These are phyloP conservation scores for Plantago ovata DNA, from an alignment of 257 asterid species.

Conservation along the genomic window DNA sequence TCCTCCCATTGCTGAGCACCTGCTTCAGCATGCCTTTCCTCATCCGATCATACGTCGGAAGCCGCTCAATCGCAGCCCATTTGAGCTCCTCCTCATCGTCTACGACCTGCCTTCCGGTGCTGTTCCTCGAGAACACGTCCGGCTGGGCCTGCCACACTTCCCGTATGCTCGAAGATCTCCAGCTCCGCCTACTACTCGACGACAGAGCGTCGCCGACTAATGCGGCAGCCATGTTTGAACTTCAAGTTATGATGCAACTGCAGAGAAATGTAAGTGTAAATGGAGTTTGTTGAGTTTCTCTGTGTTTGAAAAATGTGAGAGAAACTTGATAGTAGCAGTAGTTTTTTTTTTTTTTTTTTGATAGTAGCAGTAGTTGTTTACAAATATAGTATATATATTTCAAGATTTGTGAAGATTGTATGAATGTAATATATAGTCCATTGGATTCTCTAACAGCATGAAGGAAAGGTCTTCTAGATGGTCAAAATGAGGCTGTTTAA, in stretches of 20 bases:
- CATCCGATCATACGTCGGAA: conserved; percentile 70
- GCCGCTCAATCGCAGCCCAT: conserved; percentile 92
- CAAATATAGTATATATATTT: too few relatives aligned
- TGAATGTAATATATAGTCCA: too few relatives aligned
- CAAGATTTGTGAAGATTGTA: too few relatives aligned
- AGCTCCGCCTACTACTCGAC: conserved; percentile 49
- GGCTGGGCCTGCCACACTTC: conserved; percentile 66
- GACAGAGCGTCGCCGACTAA: conserved; percentile 52
- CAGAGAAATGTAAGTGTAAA: too few relatives aligned
- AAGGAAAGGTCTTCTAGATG: too few relatives aligned
- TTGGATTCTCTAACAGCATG: too few relatives aligned
- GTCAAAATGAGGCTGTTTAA: too few relatives aligned
- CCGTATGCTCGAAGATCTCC: conserved; percentile 60
- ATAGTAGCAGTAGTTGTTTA: too few relatives aligned
- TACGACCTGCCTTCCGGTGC: conserved; percentile 50
- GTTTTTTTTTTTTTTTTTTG: too few relatives aligned
- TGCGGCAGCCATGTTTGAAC: conserved; percentile 40
- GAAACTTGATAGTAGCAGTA: too few relatives aligned
- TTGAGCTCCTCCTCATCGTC: conserved; percentile 81
- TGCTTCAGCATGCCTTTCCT: conserved; percentile 66
- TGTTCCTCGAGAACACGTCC: conserved; percentile 52
- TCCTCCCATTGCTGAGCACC: conserved; percentile 50
- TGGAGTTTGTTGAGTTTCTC: too few relatives aligned
- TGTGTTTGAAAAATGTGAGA: too few relatives aligned
- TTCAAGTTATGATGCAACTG: neutral